Evolutionary conservation across 345 rosid species (phyloP), one percentile per base, ranked within the genome.

Genomic region (Microcos paniculata): DNA sequence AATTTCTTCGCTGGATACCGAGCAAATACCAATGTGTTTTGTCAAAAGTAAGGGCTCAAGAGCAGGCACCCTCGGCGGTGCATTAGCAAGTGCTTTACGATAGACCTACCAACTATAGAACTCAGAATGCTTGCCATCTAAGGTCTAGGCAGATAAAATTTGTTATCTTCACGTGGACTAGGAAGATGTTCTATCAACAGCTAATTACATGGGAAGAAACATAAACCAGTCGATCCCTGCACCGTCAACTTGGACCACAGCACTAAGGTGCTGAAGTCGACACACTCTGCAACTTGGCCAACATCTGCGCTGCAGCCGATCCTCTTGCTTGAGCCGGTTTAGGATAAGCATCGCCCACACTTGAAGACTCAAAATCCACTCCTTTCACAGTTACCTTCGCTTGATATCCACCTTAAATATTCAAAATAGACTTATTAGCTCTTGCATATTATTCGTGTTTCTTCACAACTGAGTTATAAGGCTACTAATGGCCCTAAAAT

Each of bases 261-360:
- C 19, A 62, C 15, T 62, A 62, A 35, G 3, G 64, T 4, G n/a
- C 24, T 14, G 26, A 13, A 35, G 67, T 77, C 40, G 82, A 56
- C 62, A 75, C n/a, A 6, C 49, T 38, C 4, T 28, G 70, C 80
- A 89, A 73, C 73, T 75, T 81, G 19, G 57, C 74, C 58, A 90
- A 68, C 86, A 90, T 61, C 65, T 71, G 70, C 24, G 62, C 45
- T 0, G 98, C 96, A 9, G 94, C 92, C 0, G 92, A 90, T 74
- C 87, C 87, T 74, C 94, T 90, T 49, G 98, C 94, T 55, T 83
- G 83, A 10, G 45, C 79, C 24, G 92, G 83, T 56, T 64, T 78
- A 35, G 74, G 52, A 53, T 57, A 62, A 23, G 51, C 68, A 3
- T 80, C 85, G 24, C 92, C 90, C 8, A 14, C 43, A 53, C 61